Base-by-base conservation (phyloP, 306 rosid genomes). In the Prunus fruticosa region DNA sequence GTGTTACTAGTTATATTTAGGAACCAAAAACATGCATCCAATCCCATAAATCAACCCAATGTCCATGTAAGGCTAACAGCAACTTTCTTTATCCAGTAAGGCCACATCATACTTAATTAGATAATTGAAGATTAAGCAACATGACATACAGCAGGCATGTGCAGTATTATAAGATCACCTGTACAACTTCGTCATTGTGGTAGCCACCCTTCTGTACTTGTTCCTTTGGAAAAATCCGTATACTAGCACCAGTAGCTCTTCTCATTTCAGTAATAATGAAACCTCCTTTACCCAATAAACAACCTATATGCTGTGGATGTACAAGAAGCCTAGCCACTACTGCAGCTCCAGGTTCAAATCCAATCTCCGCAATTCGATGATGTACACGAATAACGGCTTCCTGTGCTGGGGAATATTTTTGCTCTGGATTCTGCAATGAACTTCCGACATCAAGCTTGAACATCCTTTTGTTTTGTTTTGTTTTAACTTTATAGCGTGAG, bases 331-430 rank as follows among this genome's bases (percentile, higher is more conserved):
- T 89, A 71, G 95, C 96, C 80, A 90, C 83, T 63, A 85, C 86
- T 53, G 87, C 86, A 81, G 91, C 83, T 61, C 90, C 89, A 50
- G 89, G 88, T 83, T 93, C 98, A 77, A 85, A 91, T 53, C 93
- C 98, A 82, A 91, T 84, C 83, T 91, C 98, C 43, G 89, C 88
- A 68, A 91, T 85, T 83, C 91, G 89, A 79, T 84, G 61, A 79
- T 91, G 96, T 53, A 88, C 96, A 57, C 98, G 88, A 46, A 91
- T 82, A 83, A 89, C 95, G 82, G 95, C 98, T 69, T 93, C 98
- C 77, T 93, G 98, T 56, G 95, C 82, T 57, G 98, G 90, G 72
- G 97, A 93, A 85, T 81, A 89, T 50, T 89, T 88, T 76, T 85
- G 95, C 69, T 89, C 97, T n/a, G 87, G 80, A 78, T 76, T 88